Evolutionary conservation across 2,329 filamentous ascomycete genomes (phyloP), one percentile per base, ranked within the genome.

Genomic region (Ceratocystiopsis brevicomis): DNA sequence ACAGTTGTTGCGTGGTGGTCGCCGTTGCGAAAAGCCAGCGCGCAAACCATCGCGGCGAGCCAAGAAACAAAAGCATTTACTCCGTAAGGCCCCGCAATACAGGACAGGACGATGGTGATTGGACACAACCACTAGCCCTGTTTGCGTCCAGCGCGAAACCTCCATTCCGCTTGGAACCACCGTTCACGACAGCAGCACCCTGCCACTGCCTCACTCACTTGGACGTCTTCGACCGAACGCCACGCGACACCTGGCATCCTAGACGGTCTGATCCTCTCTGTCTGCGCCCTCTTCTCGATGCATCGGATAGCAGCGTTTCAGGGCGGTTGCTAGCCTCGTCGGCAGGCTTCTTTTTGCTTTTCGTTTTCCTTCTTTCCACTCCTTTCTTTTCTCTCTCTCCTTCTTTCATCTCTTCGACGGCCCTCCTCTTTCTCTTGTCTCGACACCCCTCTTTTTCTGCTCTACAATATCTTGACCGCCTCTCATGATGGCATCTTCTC

Each of bases 401-500:
- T 40, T 17, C 34, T 33, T 34, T 9, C 30, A 37, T 38, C 14
- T 30, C 25, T 17, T 21, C 40, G 18, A 40, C 12, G 4, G 4
- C 38, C 21, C 19, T n/a, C 32, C 4, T 3, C 41, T 39, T 36
- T 35, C 30, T 32, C 39, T 25, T 14, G 21, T 8, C 19, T 21
- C 19, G 19, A 21, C 19, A 21, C 6, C 19, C 6, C 15, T n/a
- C n/a, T n/a, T n/a, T n/a, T n/a, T n/a, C n/a, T n/a, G n/a, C n/a
- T 14, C 32, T 6, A 18, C 36, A 25, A 14, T 21, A 15, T 19
- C 19, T 30, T 41, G 19, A 2, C 16, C 14, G 17, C n/a, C 30
- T n/a, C 8, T 21, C 44, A 35, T 11, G 14, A 51, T 51, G 48
- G 36, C 49, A 3, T 47, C 48, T 10, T 9, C 25, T 13, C 45